Conservation (phyloP, 2,329 filamentous ascomycete species). For the Chaetomium globosum region DNA sequence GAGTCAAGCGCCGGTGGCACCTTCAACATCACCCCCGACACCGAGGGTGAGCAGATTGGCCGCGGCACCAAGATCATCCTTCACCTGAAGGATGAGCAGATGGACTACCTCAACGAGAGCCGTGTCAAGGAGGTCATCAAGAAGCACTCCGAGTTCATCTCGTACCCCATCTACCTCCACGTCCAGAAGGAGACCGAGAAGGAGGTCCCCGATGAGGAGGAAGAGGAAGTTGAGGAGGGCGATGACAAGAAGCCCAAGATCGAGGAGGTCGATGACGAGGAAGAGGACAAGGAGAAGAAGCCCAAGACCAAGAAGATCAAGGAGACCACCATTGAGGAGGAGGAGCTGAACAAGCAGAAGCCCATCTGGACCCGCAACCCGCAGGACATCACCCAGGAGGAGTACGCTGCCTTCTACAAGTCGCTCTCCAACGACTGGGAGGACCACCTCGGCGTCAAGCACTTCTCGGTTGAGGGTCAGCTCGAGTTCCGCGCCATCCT, state of each 20-base stretch:
- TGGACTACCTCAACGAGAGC: constrained; percentile 96
- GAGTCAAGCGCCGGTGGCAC: constrained; percentile 96
- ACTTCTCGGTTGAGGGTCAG: constrained; percentile 99
- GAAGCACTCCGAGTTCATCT: constrained; percentile 99
- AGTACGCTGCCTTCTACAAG: constrained; percentile 99
- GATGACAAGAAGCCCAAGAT: constrained; percentile 96
- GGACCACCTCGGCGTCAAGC: constrained; percentile 98
- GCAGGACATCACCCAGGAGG: constrained; percentile 89
- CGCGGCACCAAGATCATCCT: constrained; percentile 98
- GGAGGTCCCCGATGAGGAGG: constrained; percentile 96
- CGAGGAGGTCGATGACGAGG: constrained; percentile 86
- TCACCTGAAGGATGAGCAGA: constrained; percentile 99
- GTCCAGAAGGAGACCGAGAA: constrained; percentile 99
- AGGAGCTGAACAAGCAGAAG: constrained; percentile 99
- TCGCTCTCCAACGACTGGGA: constrained; percentile 99
- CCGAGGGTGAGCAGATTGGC: constrained; percentile 85
- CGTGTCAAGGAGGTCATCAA: constrained; percentile 99
- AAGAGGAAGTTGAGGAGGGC: constrained; percentile 63
- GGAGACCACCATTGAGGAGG: constrained; percentile 97
- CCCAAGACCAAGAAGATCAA: constrained; percentile 99
- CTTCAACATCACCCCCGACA: constrained; percentile 90
- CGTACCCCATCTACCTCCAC: constrained; percentile 99
- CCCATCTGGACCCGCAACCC: constrained; percentile 99
- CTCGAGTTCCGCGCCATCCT: constrained; percentile 99
- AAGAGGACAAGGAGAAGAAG: constrained; percentile 79